Base-by-base conservation (phyloP, 148 eudicot species). In the Rhododendron simsii region DNA sequence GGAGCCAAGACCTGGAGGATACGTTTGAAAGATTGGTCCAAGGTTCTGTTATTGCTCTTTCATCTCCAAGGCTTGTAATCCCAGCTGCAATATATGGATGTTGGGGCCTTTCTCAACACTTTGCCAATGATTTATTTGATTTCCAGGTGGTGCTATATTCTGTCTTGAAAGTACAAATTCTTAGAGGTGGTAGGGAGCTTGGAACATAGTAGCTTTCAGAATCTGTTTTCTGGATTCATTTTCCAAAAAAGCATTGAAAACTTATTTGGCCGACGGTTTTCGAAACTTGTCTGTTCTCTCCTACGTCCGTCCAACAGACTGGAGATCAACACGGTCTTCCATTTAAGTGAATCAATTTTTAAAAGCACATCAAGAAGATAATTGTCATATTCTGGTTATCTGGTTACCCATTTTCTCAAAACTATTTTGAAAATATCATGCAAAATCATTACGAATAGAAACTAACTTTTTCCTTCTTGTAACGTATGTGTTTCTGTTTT, bases 11-110 rank as follows among this genome's bases (percentile, higher is more conserved):
- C 86, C 75, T 97, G 89, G 83, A 90, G 82, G 95, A 94, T 86
- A 12, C 82, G 4, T 59, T 95, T 28, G 96, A 93, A 91, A 97
- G 79, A 91, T 57, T 91, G 21, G 76, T 94, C 5, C 91, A 86
- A 91, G 99, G 98, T 83, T 88, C 93, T 87, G 91, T 98, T 67
- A 89, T 95, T 67, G 98, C 98, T 86, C 98, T 97, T 84, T 95
- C 99, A 79, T 97, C 99, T 39, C 95, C 98, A 3, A 90, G 99
- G 89, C 94, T 96, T 80, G 98, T 95, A 47, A 88, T 96, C 88
- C 99, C 99, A 44, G 96, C 95, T 50, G 96, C 94, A 39, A 92
- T 96, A 79, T 96, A 90, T 84, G 99, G 98, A 87, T 74, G 94
- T 86, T 97, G 98, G 98, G 91, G 92, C 80, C 87, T 97, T 51